A percentile compares a stretch with the other conserved stretches of the same genome.
phyloP scores from a whole-genome alignment of 1,139 yeast species.

The Kodamaea suecica region DNA sequence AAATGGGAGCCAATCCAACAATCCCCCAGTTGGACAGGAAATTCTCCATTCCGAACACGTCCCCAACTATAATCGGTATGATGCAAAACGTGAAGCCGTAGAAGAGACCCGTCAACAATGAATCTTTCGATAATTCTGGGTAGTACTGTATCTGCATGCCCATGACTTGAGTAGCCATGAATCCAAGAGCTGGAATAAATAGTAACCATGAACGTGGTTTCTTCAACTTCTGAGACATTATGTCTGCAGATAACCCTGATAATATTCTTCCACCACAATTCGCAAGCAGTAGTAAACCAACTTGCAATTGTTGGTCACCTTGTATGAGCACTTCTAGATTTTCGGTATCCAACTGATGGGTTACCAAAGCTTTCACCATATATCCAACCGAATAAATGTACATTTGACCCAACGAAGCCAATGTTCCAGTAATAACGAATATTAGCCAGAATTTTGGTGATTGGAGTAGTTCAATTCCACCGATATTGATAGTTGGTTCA shows the following conservation, averaged over 20 bases:
- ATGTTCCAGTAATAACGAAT: conserved; percentile 43
- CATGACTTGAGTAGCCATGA: conserved; percentile 41
- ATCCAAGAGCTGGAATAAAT: conserved; percentile 43
- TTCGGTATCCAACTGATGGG: conserved; percentile 16
- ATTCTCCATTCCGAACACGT: conserved; percentile 52
- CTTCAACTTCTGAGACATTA: conserved; percentile 41
- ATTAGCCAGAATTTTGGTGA: conserved; percentile 49
- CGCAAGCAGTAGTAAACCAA: conserved; percentile 51
- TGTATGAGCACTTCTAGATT: conserved; percentile 27
- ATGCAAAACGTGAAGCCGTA: conserved; percentile 59
- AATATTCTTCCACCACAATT: conserved; percentile 53
- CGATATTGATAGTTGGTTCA: conserved; percentile 5
- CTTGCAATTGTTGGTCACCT: conserved; percentile 54
- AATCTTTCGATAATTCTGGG: conserved; percentile 32
- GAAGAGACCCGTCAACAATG: conserved; percentile 49
- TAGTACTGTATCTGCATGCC: conserved; percentile 31
- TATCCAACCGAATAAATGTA: conserved; percentile 62
- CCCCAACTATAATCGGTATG: conserved; percentile 58
- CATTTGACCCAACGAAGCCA: conserved; percentile 61
- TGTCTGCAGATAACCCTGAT: conserved; percentile 54
- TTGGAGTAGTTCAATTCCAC: conserved; percentile 27
- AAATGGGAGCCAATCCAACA: conserved; percentile 50
- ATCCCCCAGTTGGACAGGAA: conserved; percentile 61
- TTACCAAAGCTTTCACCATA: conserved; percentile 52
- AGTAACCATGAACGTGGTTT: conserved; percentile 46